Percentiles rank a stretch among this genome's conserved stretches.
phyloP scores from a whole-genome alignment of 768 basidiomycete genomes.

The Cubamyces lactineus region DNA sequence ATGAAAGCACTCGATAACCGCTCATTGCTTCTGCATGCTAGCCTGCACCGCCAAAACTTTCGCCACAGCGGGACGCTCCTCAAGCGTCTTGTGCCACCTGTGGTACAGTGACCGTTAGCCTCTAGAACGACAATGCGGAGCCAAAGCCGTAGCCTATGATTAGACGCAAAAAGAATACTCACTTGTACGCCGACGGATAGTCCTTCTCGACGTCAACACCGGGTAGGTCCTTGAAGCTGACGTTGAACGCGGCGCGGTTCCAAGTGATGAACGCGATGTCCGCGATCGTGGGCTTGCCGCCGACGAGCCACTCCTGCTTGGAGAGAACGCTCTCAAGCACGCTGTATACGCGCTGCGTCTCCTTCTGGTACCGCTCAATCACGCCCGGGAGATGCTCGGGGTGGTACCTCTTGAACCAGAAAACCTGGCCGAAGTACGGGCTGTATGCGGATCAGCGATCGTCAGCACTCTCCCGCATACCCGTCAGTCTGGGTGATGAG shows the following conservation, averaged over 20 bases:
- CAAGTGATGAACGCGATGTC: conserved; percentile 33
- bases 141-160: too few relatives aligned
- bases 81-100: conserved; percentile 31
- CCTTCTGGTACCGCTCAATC: conserved; percentile 36
- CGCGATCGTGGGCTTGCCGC: conserved; percentile 32
- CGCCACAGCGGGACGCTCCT: conserved; percentile 17
- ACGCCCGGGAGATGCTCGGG: conserved; percentile 35
- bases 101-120: background rate
- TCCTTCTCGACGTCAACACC: conserved; percentile 26
- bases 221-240: conserved; percentile 12
- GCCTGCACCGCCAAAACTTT: conserved; percentile 18
- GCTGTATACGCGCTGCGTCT: conserved; percentile 31
- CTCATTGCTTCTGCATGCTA: background rate
- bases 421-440: conserved; percentile 34
- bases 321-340: conserved; percentile 36
- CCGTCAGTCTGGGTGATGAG: background rate
- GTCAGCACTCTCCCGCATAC: background rate
- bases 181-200: conserved; percentile 26
- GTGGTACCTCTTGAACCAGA: conserved; percentile 34
- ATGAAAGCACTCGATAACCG: too few relatives aligned
- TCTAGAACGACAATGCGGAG: background rate
- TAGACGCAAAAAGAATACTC: background rate
- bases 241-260: conserved; percentile 23
- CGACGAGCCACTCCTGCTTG: conserved; percentile 35
- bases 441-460: background rate